Conservation (phyloP, 106 monocot genomes). For the Dioscorea dumetorum region DNA sequence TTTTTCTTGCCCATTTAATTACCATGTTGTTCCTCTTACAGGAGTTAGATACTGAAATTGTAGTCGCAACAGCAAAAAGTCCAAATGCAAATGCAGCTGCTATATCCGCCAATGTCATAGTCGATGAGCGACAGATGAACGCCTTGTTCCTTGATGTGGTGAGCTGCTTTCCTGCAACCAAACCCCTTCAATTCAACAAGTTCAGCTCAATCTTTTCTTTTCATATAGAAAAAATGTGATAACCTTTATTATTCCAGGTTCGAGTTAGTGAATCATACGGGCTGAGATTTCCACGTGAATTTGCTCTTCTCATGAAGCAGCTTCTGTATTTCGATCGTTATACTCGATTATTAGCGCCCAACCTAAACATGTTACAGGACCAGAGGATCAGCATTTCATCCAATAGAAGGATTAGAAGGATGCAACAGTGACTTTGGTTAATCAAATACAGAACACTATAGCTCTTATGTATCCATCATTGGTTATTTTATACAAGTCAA, state of each 20-base stretch:
- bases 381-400: constrained; percentile 66
- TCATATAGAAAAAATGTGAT: neutral
- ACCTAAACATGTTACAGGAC: constrained; percentile 89
- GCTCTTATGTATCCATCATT: neutral
- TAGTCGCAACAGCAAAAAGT: constrained; percentile 68
- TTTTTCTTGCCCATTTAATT: too few species aligned
- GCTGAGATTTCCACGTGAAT: constrained; percentile 80
- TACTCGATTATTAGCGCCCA: constrained; percentile 76
- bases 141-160: constrained; percentile 93
- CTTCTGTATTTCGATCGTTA: constrained; percentile 93
- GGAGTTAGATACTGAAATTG: constrained; percentile 88
- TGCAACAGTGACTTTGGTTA: neutral
- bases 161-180: neutral
- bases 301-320: constrained; percentile 91
- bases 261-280: constrained; percentile 92
- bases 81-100: constrained; percentile 66
- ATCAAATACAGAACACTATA: too few species aligned
- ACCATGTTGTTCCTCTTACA: constrained; percentile 14
- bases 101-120: constrained; percentile 73
- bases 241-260: constrained; percentile 43
- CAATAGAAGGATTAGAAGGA: constrained; percentile 29
- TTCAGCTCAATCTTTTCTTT: neutral
- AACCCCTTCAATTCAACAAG: too few species aligned
- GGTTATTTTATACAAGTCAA: too few species aligned
- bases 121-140: constrained; percentile 95